Evolutionary conservation across 768 basidiomycete species (phyloP), one percentile per base, ranked within the genome.

Genomic region (Dentipellis sp.): DNA sequence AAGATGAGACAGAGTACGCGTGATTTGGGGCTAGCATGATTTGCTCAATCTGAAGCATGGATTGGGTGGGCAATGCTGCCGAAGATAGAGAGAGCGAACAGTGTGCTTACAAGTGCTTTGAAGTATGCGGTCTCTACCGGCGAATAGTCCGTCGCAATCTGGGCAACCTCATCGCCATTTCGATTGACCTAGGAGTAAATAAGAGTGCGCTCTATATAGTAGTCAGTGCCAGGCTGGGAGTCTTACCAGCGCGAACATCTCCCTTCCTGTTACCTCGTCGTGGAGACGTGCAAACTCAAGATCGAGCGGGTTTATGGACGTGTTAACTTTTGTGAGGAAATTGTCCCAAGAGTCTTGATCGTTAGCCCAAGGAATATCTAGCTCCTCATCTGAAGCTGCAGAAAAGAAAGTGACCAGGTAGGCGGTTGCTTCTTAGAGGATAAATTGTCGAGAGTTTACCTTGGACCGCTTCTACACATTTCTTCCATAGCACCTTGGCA

Each of bases 111-210:
- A 57, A 94, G 74, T 4, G 82, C 82, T 71, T 85, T 91, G 76
- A 93, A 94, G 71, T 82, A 94, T 0, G 82, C 75, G 52, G 94
- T 92, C 68, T 95, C 92, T 35, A 74, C 71, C 0, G 89, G 74
- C 1, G 78, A 79, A 64, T 93, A 95, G 40, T 90, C 88, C 0
- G 90, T 91, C 3, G 91, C 92, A 66, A 89, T 70, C 65, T 91
- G 91, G 0, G 92, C 86, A 36, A 93, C 76, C 53, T 84, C 84
- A 63, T 94, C 92, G 16, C 82, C 84, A 59, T 83, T 88, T 9
- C 78, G 73, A 65, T 94, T 95, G 47, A 91, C 83, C 91, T 94
- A 54, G 3, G 49, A 38, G 9, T 37, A 4, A 36, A 19, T 14
- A 5, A 10, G 17, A 10, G 14, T 19, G 21, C 7, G n/a, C 16